These are phyloP conservation scores for Aspergillus baeticus DNA, from an alignment of 495 filamentous ascomycete species.

Conservation along the genomic window DNA sequence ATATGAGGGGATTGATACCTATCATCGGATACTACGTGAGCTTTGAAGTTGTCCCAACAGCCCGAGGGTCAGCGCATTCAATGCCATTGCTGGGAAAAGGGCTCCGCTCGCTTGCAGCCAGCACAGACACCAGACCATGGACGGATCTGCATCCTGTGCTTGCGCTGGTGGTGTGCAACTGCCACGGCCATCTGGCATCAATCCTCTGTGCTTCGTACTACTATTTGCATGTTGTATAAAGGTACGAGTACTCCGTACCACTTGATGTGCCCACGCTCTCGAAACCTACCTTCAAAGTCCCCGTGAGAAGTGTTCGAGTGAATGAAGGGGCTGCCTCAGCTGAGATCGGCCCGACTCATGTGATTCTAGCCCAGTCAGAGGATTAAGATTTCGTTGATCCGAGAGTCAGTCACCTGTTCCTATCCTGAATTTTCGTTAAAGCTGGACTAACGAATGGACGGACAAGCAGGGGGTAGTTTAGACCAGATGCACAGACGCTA, in stretches of 20 bases:
- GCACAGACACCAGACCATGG: constrained; percentile 7
- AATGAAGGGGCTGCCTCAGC: not conserved
- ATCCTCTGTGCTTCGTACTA: not conserved
- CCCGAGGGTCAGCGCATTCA: not conserved
- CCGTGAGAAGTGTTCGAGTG: not conserved
- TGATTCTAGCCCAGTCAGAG: not conserved
- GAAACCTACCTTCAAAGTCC: too few relatives aligned
- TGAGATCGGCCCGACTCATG: constrained; percentile 1
- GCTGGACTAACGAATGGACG: not conserved
- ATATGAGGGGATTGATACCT: constrained; percentile 7
- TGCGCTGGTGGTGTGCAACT: constrained; percentile 3
- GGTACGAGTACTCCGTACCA: not conserved
- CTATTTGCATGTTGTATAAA: not conserved
- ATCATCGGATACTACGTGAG: not conserved
- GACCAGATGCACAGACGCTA: constrained; percentile 10
- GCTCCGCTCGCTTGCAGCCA: constrained; percentile 1
- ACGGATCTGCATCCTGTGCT: constrained; percentile 12
- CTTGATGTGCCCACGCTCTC: not conserved
- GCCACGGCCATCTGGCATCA: not conserved
- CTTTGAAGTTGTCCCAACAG: not conserved
- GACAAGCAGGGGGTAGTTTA: not conserved
- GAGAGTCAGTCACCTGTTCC: constrained; percentile 1
- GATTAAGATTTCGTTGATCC: not conserved
- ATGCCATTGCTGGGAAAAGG: constrained; percentile 1
- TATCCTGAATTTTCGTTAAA: not conserved